Base-by-base conservation (phyloP, 345 rosid genomes). In the Lepidium aucheri region DNA sequence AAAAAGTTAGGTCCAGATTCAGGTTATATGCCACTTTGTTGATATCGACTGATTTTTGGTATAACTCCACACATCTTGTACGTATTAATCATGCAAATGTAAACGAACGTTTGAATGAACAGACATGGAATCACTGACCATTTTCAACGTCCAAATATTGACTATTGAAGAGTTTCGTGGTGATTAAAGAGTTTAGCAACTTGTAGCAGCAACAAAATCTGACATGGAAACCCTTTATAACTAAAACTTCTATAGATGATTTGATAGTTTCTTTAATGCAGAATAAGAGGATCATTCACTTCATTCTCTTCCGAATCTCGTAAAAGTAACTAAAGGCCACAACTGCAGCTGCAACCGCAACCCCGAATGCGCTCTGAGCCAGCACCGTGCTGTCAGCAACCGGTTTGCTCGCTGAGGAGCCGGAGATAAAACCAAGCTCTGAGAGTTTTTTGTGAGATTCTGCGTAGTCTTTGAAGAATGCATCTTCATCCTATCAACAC, bases 401-500 rank as follows among this genome's bases (percentile, higher is more conserved):
- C 7, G 53, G 59, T 65, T 82, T 88, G 33, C 80, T 68, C 7
- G 44, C 77, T 5, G 88, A 79, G 46, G 82, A 69, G 17, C 57
- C 35, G 4, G 84, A 86, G 45, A 66, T 63, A 67, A 90, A 93
- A 36, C 97, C 94, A 15, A 90, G 87, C 69, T 90, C 99, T 0
- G 96, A 93, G 47, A 93, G 96, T 75, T 83, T 94, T 86, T 90
- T 90, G 66, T 90, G 96, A 0, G 99, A 83, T 22, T 53, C 77
- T 0, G 85, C 90, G 28, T 88, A 94, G 54, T 88, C 96, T 72
- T 67, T 81, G 45, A 88, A 90, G 82, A 93, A 86, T 49, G 83
- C 84, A 26, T 86, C 96, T 77, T 90, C 97, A 47, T 90, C 98
- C 97, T 93, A 83, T 16, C 73, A 78, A 36, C 9, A 16, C 24